Evolutionary conservation across 305 asterid species (phyloP).

Genomic region (Fraxinus sp.): DNA sequence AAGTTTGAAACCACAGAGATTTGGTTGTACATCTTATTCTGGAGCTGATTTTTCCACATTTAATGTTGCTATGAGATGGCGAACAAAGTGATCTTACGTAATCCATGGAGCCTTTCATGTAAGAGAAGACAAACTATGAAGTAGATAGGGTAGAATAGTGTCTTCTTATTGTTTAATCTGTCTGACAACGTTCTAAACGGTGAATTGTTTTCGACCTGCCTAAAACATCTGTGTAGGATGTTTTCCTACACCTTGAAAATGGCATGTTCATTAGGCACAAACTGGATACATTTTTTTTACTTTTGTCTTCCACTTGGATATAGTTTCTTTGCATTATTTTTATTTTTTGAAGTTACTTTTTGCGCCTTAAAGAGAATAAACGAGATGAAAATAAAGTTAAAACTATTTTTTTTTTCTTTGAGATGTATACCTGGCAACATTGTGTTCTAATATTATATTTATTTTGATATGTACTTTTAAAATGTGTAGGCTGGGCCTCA

Average conservation of each 20-base stretch:
- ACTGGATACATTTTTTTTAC: not conserved
- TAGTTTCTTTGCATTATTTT: not conserved
- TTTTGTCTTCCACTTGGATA: not conserved
- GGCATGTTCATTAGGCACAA: not conserved
- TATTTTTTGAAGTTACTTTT: not conserved
- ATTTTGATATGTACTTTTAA: conserved; percentile 18
- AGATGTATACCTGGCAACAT: conserved; percentile 6
- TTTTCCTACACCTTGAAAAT: not conserved
- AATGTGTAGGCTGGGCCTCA: conserved; percentile 57
- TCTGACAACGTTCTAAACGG: not conserved
- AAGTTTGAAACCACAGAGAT: not conserved
- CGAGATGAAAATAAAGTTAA: not conserved
- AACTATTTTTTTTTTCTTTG: conserved; percentile 10
- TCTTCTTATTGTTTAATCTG: not conserved
- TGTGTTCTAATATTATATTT: conserved; percentile 11
- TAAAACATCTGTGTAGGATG: not conserved
- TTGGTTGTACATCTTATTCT: not conserved
- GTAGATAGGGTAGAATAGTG: not conserved
- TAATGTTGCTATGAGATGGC: not conserved
- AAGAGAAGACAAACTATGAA: not conserved
- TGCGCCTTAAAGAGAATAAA: not conserved
- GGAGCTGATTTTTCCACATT: not conserved
- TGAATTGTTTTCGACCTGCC: not conserved
- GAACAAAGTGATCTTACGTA: not conserved
- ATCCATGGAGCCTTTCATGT: not conserved